phyloP scores from a whole-genome alignment of 2,329 filamentous ascomycete species.

The Dothistroma septosporum region DNA sequence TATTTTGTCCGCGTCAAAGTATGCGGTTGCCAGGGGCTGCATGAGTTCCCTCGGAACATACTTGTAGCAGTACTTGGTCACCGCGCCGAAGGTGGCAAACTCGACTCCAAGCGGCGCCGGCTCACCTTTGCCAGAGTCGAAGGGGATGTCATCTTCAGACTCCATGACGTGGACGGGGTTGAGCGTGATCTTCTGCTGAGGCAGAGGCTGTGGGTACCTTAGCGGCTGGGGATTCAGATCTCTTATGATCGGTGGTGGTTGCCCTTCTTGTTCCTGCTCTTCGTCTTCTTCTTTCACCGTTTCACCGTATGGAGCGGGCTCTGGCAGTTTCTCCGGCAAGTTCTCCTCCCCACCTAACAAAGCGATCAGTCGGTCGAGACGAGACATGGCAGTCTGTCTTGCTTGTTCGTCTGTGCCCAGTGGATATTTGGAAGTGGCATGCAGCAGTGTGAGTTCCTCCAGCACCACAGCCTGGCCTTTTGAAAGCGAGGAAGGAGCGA shows the following conservation, averaged over 20 bases:
- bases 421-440: not conserved
- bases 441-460: not conserved
- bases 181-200: not conserved
- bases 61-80: constrained; percentile 56
- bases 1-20: constrained; percentile 58
- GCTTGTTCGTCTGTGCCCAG: not conserved
- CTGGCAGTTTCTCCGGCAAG: not conserved
- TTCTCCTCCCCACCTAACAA: not conserved
- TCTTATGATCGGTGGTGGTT: constrained; percentile 3
- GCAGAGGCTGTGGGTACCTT: not conserved
- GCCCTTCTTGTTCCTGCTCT: constrained; percentile 6
- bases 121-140: constrained; percentile 32
- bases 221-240: not conserved
- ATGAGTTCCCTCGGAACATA: constrained; percentile 51
- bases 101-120: constrained; percentile 31
- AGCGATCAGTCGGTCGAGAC: not conserved
- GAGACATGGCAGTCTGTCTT: not conserved
- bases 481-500: not conserved
- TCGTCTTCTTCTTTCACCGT: not conserved
- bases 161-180: constrained; percentile 1
- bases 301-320: not conserved
- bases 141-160: constrained; percentile 12
- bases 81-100: constrained; percentile 43
- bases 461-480: not conserved
- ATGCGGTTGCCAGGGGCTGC: constrained; percentile 50